These are phyloP conservation scores for Aaosphaeria arxii DNA, from an alignment of 2,329 filamentous ascomycete species.

Conservation along the genomic window DNA sequence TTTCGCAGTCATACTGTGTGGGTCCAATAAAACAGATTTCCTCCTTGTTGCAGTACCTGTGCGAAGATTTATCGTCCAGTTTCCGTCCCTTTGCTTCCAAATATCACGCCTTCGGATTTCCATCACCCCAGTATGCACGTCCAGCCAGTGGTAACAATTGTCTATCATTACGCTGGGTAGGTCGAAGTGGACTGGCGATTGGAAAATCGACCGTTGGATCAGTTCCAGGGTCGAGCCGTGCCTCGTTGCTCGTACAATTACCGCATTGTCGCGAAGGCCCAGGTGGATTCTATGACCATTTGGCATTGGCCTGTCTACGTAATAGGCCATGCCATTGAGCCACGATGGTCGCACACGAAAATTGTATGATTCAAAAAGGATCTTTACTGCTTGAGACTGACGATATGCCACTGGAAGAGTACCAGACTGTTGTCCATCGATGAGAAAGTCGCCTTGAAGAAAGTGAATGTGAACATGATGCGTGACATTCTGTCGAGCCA, in stretches of 20 bases:
- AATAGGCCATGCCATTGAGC: constrained; percentile 51
- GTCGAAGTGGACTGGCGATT: constrained; percentile 35
- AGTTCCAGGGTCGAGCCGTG: constrained; percentile 30
- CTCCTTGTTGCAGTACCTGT: constrained; percentile 23
- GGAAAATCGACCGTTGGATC: constrained; percentile 30
- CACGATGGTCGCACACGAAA: constrained; percentile 54
- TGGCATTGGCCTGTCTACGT: constrained; percentile 33
- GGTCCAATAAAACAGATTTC: constrained; percentile 46
- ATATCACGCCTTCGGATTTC: constrained; percentile 51
- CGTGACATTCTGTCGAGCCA: too few relatives aligned
- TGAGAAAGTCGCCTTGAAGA: constrained; percentile 47
- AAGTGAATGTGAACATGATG: constrained; percentile 39
- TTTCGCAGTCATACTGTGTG: constrained; percentile 42
- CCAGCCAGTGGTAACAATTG: constrained; percentile 60
- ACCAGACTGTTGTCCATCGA: constrained; percentile 49
- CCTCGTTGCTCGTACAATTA: constrained; percentile 46
- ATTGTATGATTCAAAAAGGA: constrained; percentile 54
- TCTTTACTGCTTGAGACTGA: constrained; percentile 41
- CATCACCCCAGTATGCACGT: constrained; percentile 45
- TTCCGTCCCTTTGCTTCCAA: constrained; percentile 37
- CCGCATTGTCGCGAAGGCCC: constrained; percentile 41
- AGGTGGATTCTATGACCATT: constrained; percentile 52
- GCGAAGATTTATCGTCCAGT: constrained; percentile 42
- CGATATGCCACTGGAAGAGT: constrained; percentile 54
- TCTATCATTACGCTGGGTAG: constrained; percentile 52